These are phyloP conservation scores for Exutisphaerella laricina DNA, from an alignment of 2,329 filamentous ascomycete species.

Conservation along the genomic window DNA sequence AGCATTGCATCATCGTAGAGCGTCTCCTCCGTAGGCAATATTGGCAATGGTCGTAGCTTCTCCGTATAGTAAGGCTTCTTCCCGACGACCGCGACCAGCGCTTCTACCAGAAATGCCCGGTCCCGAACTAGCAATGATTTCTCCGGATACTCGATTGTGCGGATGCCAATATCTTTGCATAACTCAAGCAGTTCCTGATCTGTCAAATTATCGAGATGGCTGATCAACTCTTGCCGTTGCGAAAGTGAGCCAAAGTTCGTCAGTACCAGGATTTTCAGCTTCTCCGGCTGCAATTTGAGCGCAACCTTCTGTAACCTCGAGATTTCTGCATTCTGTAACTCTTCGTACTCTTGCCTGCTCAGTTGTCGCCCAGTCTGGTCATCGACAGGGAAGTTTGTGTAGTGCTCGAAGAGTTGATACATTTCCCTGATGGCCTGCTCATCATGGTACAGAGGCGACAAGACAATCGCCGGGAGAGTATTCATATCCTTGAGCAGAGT, in stretches of 20 bases:
- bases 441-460: conserved; percentile 73
- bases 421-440: conserved; percentile 77
- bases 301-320: conserved; percentile 73
- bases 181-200: conserved; percentile 70
- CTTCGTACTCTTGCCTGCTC: conserved; percentile 66
- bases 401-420: conserved; percentile 74
- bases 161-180: conserved; percentile 65
- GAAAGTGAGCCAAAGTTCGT: conserved; percentile 90
- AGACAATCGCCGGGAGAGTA: conserved; percentile 65
- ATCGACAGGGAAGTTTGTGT: conserved; percentile 81
- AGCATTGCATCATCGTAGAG: conserved; percentile 75
- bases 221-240: conserved; percentile 69
- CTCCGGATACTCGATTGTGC: conserved; percentile 69
- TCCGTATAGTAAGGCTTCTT: conserved; percentile 78
- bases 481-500: conserved; percentile 81
- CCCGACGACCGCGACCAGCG: conserved; percentile 70
- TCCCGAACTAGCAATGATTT: conserved; percentile 59
- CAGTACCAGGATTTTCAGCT: conserved; percentile 82
- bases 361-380: conserved; percentile 80
- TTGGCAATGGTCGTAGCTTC: conserved; percentile 59
- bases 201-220: conserved; percentile 65
- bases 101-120: conserved; percentile 62
- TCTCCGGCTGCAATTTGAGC: conserved; percentile 78
- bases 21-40: conserved; percentile 76
- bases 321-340: conserved; percentile 69